These are phyloP conservation scores for Exsudoporus frostii DNA, from an alignment of 768 basidiomycete species.

Conservation along the genomic window DNA sequence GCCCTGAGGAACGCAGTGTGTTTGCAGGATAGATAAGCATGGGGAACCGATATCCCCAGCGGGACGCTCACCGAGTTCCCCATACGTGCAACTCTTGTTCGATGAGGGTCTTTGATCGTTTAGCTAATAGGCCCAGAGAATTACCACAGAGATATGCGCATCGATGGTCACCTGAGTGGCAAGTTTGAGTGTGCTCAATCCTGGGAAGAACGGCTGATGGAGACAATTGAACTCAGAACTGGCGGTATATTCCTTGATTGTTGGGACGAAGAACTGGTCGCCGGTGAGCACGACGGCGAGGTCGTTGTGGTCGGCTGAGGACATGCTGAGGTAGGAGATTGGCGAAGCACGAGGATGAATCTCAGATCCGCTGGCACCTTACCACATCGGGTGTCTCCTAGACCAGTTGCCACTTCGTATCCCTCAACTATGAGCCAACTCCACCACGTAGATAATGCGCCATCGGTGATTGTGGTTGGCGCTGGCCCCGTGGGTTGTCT, in stretches of 20 bases:
- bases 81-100: slow-evolving; percentile 84
- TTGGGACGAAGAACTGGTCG: slow-evolving; percentile 56
- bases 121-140: slow-evolving; percentile 83
- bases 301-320: slow-evolving; percentile 14
- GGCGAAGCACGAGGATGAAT: slow-evolving; percentile 5
- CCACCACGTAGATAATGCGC: slow-evolving; percentile 8
- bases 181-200: slow-evolving; percentile 10
- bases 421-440: slow-evolving; percentile 10
- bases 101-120: slow-evolving; percentile 66
- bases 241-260: slow-evolving; percentile 47
- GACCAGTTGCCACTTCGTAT: background rate
- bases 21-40: slow-evolving; percentile 1
- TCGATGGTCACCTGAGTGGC: slow-evolving; percentile 40
- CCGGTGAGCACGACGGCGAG: slow-evolving; percentile 37
- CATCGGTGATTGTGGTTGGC: slow-evolving; percentile 69
- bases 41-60: slow-evolving; percentile 10
- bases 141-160: slow-evolving; percentile 94
- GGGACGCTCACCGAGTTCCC: slow-evolving; percentile 56
- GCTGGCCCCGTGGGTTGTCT: slow-evolving; percentile 96
- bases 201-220: slow-evolving; percentile 8
- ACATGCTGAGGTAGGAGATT: slow-evolving; percentile 13
- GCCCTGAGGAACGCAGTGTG: slow-evolving; percentile 46
- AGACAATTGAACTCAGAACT: slow-evolving; percentile 38
- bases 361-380: slow-evolving; percentile 17
- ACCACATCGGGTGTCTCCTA: slow-evolving; percentile 7